Evolutionary conservation across 257 asterid genomes (phyloP), one percentile per base, ranked within the genome.

Genomic region (Fraxinus quadrangulata): DNA sequence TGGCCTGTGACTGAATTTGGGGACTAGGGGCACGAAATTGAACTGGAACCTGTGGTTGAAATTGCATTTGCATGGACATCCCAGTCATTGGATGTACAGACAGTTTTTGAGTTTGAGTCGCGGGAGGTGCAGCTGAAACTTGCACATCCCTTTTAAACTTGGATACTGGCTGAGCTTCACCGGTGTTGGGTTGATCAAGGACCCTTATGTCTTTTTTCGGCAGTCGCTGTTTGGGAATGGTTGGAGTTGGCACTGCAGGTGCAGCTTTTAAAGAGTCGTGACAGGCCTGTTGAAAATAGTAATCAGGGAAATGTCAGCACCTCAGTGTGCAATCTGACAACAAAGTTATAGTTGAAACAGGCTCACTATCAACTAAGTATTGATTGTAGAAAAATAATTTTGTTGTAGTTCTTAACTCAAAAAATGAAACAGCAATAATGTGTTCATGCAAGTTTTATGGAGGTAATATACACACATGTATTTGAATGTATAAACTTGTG

Each of bases 1-100:
- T 83, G 79, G 94, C 78, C 80, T 91, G 97, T 6, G 98, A 82
- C 67, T 85, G 97, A 75, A 89, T 83, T 51, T 92, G 99, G 13
- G 96, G 92, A 80, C 79, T 88, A 17, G 92, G 92, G 33, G 89
- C 97, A 67, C 96, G 92, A 85, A 84, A 93, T 66, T 87, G 97
- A 68, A 90, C 85, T 67, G 95, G 83, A 49, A 87, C 79, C 84
- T 88, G 97, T 16, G 86, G 77, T 80, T 92, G 91, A 73, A 80
- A 90, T 36, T 89, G 89, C 68, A 86, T 67, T 83, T 86, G 97
- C 88, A 90, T 86, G 72, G 88, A 88, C 87, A 90, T 87, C 54
- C 87, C 82, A 4, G 93, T 81, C 17, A 86, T 74, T 69, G 87
- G 80, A 78, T 89, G 92, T 67, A 78, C 47, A 54, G 96, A 70